Evolutionary conservation across 371 early-diverging fungal genomes (phyloP), one percentile per base, ranked within the genome.

Genomic region (Mucor racemosus): DNA sequence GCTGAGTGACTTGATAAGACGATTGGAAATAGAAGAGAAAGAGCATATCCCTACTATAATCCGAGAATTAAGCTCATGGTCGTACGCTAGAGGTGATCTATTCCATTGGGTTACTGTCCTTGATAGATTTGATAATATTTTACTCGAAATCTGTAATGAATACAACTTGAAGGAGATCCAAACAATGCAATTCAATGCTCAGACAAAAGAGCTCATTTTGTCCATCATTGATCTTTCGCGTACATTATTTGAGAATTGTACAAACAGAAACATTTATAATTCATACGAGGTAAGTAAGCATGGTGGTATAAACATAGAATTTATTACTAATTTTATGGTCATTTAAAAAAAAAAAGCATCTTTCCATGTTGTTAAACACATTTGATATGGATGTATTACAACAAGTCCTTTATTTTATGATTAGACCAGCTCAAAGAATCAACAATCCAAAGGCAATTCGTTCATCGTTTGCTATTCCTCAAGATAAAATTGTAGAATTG

Each of bases 91-190:
- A 64, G 92, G 94, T 53, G 99, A 99, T 73, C 82, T 98, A 58
- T 95, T 90, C 79, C 94, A 96, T 67, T 99, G 98, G 98, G 92
- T 95, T 19, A 82, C 87, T 17, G 96, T 96, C 0, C 87, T 99
- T 48, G 94, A 99, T 80, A 88, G 95, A 34, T 96, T 97, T 69
- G 99, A 97, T 73, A 75, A 72, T 8, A 90, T 97, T 48, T 82
- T 98, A 41, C 91, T 88, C 58, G 73, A 73, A 31, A 72, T 88
- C 15, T 87, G 90, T 68, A 76, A 83, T 62, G 82, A 86, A 56
- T 90, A 87, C 71, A 84, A 88, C 48, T 73, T 95, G 57, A 76
- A 80, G 41, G 80, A 84, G 53, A 76, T 90, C 11, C 92, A 92
- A 74, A 68, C 80, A 33, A 77, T 68, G 62, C 81, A 78, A 10